These are phyloP conservation scores for Alternaria consortialis DNA, from an alignment of 2,329 filamentous ascomycete genomes.

Conservation along the genomic window DNA sequence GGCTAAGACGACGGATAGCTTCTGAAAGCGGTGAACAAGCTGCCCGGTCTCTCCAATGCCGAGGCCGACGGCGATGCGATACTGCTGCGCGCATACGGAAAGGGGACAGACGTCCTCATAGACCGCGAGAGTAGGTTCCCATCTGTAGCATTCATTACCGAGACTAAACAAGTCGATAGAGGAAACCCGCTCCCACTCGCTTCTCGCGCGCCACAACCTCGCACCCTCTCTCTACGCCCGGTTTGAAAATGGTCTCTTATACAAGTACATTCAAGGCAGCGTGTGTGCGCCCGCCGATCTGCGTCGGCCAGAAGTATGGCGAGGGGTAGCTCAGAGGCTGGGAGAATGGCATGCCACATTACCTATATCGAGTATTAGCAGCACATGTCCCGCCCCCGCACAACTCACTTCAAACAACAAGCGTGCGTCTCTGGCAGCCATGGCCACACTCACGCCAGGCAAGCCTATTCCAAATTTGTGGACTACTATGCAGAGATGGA, in stretches of 20 bases:
- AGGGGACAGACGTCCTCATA: conserved; percentile 93
- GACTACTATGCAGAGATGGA: conserved; percentile 97
- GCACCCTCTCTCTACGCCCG: conserved; percentile 88
- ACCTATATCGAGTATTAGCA: conserved; percentile 62
- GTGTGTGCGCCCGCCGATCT: conserved; percentile 84
- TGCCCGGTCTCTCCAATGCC: conserved; percentile 74
- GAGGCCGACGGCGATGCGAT: conserved; percentile 85
- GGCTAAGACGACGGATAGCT: conserved; percentile 53
- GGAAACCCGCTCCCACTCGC: conserved; percentile 76
- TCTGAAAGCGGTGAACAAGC: conserved; percentile 77
- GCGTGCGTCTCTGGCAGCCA: conserved; percentile 49
- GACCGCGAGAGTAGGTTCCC: conserved; percentile 81
- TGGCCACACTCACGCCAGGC: conserved; percentile 62
- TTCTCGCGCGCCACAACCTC: conserved; percentile 82
- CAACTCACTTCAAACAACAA: conserved; percentile 47
- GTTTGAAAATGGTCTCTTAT: conserved; percentile 95
- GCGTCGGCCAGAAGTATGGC: conserved; percentile 76
- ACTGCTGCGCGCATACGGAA: conserved; percentile 90
- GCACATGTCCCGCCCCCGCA: conserved; percentile 47
- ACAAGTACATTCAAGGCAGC: conserved; percentile 84
- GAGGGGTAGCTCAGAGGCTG: conserved; percentile 81
- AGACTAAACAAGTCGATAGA: conserved; percentile 53
- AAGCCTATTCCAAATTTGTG: conserved; percentile 87
- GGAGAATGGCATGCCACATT: conserved; percentile 90
- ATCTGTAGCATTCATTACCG: neutral